Conservation (phyloP, 1,284 basidiomycete species). For the Thecaphora thlaspeos region DNA sequence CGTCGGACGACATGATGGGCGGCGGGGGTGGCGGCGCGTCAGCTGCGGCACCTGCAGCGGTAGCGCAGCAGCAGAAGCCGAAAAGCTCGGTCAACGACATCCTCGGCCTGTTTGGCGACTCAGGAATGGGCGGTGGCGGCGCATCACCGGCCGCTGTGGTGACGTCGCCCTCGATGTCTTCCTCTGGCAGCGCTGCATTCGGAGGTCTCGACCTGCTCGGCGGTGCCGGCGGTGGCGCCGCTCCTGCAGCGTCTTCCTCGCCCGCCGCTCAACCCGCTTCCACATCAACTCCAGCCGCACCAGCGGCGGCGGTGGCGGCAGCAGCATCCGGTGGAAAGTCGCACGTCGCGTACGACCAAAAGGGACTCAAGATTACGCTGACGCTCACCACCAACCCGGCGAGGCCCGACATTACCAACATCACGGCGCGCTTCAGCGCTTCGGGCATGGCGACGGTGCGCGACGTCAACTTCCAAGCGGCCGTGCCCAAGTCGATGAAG, state of each 20-base stretch:
- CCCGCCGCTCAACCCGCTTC: too few relatives aligned
- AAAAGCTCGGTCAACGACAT: conserved; percentile 81
- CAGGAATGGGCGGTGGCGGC: conserved; percentile 38
- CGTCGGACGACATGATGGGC: conserved; percentile 58
- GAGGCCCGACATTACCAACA: conserved; percentile 82
- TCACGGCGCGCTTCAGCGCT: conserved; percentile 80
- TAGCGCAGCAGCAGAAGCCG: conserved; percentile 40
- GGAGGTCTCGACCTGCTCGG: conserved; percentile 54
- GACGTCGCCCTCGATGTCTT: conserved; percentile 3
- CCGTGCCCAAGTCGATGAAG: conserved; percentile 97
- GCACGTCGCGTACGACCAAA: conserved; percentile 87
- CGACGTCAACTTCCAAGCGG: conserved; percentile 89
- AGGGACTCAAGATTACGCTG: conserved; percentile 82
- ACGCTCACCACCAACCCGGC: conserved; percentile 77
- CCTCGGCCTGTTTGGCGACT: conserved; percentile 76
- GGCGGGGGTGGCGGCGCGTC: conserved; percentile 61
- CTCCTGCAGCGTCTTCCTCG: conserved; percentile 14
- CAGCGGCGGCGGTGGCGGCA: background rate
- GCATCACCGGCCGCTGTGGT: conserved; percentile 25
- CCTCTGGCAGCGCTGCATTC: conserved; percentile 4
- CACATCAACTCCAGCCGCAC: too few relatives aligned
- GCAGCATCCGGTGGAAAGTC: conserved; percentile 61
- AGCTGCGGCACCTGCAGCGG: conserved; percentile 5
- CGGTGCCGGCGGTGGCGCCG: conserved; percentile 64
- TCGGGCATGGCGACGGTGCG: conserved; percentile 62